Percentiles rank a stretch among this genome's conserved stretches.
These are phyloP conservation scores for Pseudogymnoascus sp. DNA, from an alignment of 2,329 filamentous ascomycete genomes.

Conservation along the genomic window DNA sequence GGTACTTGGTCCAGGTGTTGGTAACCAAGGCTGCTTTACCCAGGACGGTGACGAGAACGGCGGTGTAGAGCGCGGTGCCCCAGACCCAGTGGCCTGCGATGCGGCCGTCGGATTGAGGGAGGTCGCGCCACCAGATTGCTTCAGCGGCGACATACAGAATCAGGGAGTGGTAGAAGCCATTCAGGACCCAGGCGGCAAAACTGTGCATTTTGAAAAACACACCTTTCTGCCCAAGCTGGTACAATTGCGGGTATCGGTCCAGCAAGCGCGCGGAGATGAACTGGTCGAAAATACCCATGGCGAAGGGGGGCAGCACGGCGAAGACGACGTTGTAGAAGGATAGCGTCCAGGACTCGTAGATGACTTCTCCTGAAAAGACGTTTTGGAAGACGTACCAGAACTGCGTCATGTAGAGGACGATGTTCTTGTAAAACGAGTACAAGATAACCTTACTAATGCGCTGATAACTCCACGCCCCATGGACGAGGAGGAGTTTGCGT, in stretches of 20 bases:
- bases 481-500: slow-evolving; percentile 86
- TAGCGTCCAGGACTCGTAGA: slow-evolving; percentile 99
- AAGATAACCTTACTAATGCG: slow-evolving; percentile 94
- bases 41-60: slow-evolving; percentile 86
- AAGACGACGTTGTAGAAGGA: slow-evolving; percentile 99
- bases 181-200: slow-evolving; percentile 86
- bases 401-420: slow-evolving; percentile 96
- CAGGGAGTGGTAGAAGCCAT: slow-evolving; percentile 92
- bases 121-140: slow-evolving; percentile 74
- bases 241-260: slow-evolving; percentile 93
- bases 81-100: slow-evolving; percentile 94
- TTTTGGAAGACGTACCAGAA: slow-evolving; percentile 99
- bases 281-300: slow-evolving; percentile 93
- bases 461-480: slow-evolving; percentile 96
- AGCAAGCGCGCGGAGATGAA: slow-evolving; percentile 90
- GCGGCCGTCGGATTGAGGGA: slow-evolving; percentile 69
- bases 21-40: slow-evolving; percentile 92
- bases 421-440: slow-evolving; percentile 99
- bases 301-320: slow-evolving; percentile 86
- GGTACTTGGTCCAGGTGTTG: slow-evolving; percentile 98
- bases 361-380: slow-evolving; percentile 92
- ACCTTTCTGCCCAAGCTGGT: slow-evolving; percentile 86
- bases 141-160: slow-evolving; percentile 82
- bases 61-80: slow-evolving; percentile 90
- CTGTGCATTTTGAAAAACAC: slow-evolving; percentile 89